These are phyloP conservation scores for Chaetomium sp. DNA, from an alignment of 2,329 filamentous ascomycete species.

Conservation along the genomic window DNA sequence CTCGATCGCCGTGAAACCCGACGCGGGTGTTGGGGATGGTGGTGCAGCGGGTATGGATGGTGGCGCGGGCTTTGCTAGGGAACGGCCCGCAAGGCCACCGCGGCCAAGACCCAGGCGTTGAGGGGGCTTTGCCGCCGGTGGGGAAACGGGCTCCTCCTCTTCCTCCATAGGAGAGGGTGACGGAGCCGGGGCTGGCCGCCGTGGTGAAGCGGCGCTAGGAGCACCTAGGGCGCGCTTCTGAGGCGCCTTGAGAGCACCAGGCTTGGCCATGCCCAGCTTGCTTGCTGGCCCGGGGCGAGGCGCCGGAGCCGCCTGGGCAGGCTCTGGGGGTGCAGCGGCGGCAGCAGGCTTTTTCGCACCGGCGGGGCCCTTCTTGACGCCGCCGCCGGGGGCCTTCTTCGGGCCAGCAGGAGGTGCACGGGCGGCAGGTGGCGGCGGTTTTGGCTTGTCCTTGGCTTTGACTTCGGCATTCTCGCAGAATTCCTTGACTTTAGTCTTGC, in stretches of 20 bases:
- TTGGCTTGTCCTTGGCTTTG: conserved; percentile 89
- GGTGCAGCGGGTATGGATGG: conserved; percentile 53
- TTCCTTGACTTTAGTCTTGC: conserved; percentile 94
- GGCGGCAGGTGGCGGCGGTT: conserved; percentile 68
- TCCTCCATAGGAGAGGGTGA: conserved; percentile 56
- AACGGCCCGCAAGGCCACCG: conserved; percentile 82
- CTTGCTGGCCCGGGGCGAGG: conserved; percentile 53
- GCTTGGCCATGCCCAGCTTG: conserved; percentile 60
- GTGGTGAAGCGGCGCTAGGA: conserved; percentile 55
- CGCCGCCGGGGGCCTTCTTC: conserved; percentile 38
- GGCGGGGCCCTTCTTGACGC: conserved; percentile 49
- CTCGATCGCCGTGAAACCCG: conserved; percentile 75
- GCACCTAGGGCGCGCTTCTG: conserved; percentile 57
- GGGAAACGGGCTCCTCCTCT: conserved; percentile 54
- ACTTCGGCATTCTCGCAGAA: conserved; percentile 82
- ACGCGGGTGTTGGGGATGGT: conserved; percentile 60
- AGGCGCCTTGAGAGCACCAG: conserved; percentile 61
- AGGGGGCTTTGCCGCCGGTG: conserved; percentile 55
- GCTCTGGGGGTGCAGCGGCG: conserved; percentile 47
- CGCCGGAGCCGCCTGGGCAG: conserved; percentile 54
- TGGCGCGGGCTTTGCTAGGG: conserved; percentile 73
- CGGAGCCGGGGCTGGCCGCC: conserved; percentile 52
- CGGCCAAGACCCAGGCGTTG: conserved; percentile 69
- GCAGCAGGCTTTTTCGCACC: conserved; percentile 50
- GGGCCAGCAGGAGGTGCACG: conserved; percentile 49